Percentiles rank a stretch among this genome's conserved stretches.
These are phyloP conservation scores for Aspergillus sojae DNA, from an alignment of 2,329 filamentous ascomycete species.

Conservation along the genomic window DNA sequence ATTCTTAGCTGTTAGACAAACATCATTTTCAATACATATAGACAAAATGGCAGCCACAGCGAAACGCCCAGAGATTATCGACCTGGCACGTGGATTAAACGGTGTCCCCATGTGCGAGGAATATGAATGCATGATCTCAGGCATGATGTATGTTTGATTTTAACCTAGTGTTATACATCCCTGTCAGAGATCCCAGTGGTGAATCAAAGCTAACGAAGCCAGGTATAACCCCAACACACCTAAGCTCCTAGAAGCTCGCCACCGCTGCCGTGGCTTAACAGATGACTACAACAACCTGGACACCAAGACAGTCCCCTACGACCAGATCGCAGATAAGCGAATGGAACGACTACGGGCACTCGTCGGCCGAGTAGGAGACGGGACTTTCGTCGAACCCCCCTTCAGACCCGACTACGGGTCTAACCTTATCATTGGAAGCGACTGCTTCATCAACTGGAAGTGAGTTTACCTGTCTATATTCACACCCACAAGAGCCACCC, in stretches of 20 bases:
- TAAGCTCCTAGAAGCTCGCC: constrained; percentile 30
- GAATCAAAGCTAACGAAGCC: background rate
- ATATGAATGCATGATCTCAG: constrained; percentile 40
- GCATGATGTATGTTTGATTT: constrained; percentile 33
- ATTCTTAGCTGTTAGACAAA: background rate
- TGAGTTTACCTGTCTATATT: constrained; percentile 11
- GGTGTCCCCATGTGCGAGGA: constrained; percentile 36
- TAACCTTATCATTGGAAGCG: constrained; percentile 33
- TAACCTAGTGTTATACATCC: background rate
- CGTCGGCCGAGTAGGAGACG: constrained; percentile 32
- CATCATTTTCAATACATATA: background rate
- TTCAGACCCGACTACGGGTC: constrained; percentile 38
- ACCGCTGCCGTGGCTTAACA: constrained; percentile 29
- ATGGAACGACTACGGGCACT: constrained; percentile 30
- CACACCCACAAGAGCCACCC: background rate
- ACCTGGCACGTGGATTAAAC: constrained; percentile 29
- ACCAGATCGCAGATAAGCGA: constrained; percentile 28
- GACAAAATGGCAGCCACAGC: constrained; percentile 21
- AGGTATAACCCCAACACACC: constrained; percentile 36
- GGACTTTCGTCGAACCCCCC: constrained; percentile 36
- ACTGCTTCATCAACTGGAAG: constrained; percentile 39
- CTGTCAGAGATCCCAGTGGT: background rate
- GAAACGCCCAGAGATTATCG: constrained; percentile 35
- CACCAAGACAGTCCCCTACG: constrained; percentile 28
- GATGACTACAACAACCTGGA: constrained; percentile 35